phyloP scores from a whole-genome alignment of 106 monocot species.

The Platanthera guangdongensis region DNA sequence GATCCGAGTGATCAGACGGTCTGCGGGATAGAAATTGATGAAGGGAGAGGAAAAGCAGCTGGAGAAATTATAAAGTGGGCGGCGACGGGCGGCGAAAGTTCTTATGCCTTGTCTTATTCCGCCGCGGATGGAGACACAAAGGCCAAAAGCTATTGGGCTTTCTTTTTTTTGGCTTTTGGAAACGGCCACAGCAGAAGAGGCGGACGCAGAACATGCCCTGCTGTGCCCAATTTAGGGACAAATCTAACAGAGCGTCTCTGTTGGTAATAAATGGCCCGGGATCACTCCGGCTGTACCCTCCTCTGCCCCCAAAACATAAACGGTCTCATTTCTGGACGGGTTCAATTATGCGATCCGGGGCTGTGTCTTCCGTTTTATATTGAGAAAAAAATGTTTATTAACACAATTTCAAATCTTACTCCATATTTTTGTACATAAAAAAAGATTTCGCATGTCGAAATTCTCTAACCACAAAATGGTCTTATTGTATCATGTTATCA shows the following conservation, averaged over 20 bases:
- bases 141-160: not conserved
- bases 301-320: not conserved
- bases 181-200: not conserved
- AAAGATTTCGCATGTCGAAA: too few relatives aligned
- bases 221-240: slow-evolving; percentile 6
- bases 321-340: not conserved
- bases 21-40: not conserved
- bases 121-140: not conserved
- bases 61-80: not conserved
- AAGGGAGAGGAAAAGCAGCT: not conserved
- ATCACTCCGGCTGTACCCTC: not conserved
- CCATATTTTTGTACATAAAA: too few relatives aligned
- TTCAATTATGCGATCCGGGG: not conserved
- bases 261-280: not conserved
- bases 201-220: slow-evolving; percentile 6
- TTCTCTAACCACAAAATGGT: too few relatives aligned
- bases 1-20: not conserved
- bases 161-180: not conserved
- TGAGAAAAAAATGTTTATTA: too few relatives aligned
- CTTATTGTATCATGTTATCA: too few relatives aligned
- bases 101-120: slow-evolving; percentile 1
- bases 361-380: not conserved
- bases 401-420: too few relatives aligned
- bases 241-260: not conserved
- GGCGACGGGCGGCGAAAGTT: not conserved